Conservation (phyloP, 768 basidiomycete genomes). For the Mycena polygramma region DNA sequence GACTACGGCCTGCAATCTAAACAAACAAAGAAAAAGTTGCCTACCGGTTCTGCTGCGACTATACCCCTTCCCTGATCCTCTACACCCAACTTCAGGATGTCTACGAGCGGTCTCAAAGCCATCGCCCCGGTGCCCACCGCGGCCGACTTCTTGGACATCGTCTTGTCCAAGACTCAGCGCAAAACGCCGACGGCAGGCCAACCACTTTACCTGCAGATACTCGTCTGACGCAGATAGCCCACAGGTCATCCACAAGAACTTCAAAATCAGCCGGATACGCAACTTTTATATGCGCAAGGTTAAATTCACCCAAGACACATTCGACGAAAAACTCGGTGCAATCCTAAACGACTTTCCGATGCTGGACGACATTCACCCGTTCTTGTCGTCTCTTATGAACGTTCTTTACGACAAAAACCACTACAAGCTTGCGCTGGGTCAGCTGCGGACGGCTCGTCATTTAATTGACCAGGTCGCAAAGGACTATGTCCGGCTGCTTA, state of each 20-base stretch:
- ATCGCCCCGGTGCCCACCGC: conserved; percentile 99
- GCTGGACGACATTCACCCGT: conserved; percentile 98
- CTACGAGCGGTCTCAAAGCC: conserved; percentile 93
- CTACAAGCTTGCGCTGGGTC: conserved; percentile 98
- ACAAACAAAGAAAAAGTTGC: conserved; percentile 5
- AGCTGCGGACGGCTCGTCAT: conserved; percentile 95
- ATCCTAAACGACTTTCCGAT: conserved; percentile 98
- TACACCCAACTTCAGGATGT: conserved; percentile 53
- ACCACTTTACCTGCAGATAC: conserved; percentile 15
- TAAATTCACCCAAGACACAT: conserved; percentile 97
- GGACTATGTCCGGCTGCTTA: conserved; percentile 95
- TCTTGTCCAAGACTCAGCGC: conserved; percentile 93
- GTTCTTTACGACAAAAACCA: conserved; percentile 99
- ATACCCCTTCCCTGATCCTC: not conserved
- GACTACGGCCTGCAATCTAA: not conserved
- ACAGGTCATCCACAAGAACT: conserved; percentile 99
- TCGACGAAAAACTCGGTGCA: conserved; percentile 94
- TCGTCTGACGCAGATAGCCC: not conserved
- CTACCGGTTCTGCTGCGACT: conserved; percentile 4
- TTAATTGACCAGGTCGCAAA: conserved; percentile 97
- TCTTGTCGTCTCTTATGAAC: conserved; percentile 95
- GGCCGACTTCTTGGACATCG: conserved; percentile 93
- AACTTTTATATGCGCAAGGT: conserved; percentile 99
- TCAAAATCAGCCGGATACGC: conserved; percentile 98
- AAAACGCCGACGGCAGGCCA: conserved; percentile 92